Conservation (phyloP, 495 filamentous ascomycete genomes). For the Lepraria neglecta region DNA sequence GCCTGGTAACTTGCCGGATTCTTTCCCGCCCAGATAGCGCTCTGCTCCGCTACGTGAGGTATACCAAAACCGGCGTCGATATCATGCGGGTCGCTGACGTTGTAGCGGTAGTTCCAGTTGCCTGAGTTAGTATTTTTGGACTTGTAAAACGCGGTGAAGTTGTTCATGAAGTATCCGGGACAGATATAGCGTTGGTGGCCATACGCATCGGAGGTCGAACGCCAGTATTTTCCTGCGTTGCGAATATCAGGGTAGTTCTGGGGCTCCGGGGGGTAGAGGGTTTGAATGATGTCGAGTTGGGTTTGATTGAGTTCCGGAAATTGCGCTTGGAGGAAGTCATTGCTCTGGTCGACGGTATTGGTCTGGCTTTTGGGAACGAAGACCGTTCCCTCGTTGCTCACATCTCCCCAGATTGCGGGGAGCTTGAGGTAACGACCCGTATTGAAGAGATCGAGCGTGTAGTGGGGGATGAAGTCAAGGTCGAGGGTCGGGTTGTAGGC, state of each 20-base stretch:
- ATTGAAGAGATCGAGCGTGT: constrained; percentile 53
- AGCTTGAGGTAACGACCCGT: constrained; percentile 59
- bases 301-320: constrained; percentile 50
- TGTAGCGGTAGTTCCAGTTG: constrained; percentile 60
- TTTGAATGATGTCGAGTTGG: constrained; percentile 52
- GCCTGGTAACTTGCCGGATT: constrained; percentile 51
- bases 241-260: constrained; percentile 36
- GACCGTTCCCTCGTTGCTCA: constrained; percentile 62
- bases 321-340: constrained; percentile 54
- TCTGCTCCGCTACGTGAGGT: constrained; percentile 55
- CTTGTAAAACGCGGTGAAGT: constrained; percentile 32
- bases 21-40: constrained; percentile 52
- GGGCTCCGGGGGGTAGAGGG: constrained; percentile 49
- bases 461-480: constrained; percentile 50
- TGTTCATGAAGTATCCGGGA: constrained; percentile 52
- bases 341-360: constrained; percentile 38
- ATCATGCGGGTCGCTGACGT: constrained; percentile 48
- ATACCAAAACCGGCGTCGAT: constrained; percentile 51
- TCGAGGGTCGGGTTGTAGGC: constrained; percentile 57
- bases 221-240: constrained; percentile 46
- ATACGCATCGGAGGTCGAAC: constrained; percentile 55
- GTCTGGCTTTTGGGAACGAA: constrained; percentile 52
- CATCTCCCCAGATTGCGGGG: constrained; percentile 64
- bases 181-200: constrained; percentile 73
- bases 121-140: constrained; percentile 29